phyloP scores from a whole-genome alignment of 176 grass and related monocot species.

The Canna indica region DNA sequence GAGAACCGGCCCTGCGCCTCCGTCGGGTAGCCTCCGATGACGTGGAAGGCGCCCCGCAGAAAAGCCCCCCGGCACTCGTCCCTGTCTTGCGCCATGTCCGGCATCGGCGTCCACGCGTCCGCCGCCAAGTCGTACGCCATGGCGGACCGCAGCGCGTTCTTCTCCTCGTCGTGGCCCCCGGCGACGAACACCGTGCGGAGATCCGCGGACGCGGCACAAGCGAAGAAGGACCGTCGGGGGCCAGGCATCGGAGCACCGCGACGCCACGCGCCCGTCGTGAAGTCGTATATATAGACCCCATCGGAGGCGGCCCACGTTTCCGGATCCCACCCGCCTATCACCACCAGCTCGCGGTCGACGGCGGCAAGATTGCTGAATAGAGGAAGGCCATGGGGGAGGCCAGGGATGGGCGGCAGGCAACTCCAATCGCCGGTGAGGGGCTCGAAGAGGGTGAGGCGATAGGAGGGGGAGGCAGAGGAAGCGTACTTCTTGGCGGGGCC shows the following conservation, averaged over 20 bases:
- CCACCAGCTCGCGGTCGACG: constrained; percentile 28
- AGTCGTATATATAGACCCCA: constrained; percentile 72
- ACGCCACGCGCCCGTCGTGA: constrained; percentile 38
- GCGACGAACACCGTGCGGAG: constrained; percentile 44
- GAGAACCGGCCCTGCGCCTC: constrained; percentile 62
- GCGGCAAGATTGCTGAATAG: constrained; percentile 69
- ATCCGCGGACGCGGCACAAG: constrained; percentile 33
- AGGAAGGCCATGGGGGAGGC: constrained; percentile 32
- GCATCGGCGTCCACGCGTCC: constrained; percentile 45
- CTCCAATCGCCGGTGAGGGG: constrained; percentile 35
- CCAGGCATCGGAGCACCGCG: constrained; percentile 38
- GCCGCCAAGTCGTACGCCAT: constrained; percentile 48
- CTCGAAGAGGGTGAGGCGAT: constrained; percentile 47
- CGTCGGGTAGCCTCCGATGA: constrained; percentile 73
- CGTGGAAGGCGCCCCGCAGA: constrained; percentile 42
- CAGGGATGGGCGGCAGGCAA: constrained; percentile 30
- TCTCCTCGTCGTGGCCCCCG: constrained; percentile 85
- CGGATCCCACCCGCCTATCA: constrained; percentile 62
- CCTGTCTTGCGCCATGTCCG: constrained; percentile 70
- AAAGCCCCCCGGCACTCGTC: constrained; percentile 73
- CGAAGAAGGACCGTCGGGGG: constrained; percentile 68
- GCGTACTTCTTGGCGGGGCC: constrained; percentile 9
- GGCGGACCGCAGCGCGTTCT: constrained; percentile 80
- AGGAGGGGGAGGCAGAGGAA: constrained; percentile 15
- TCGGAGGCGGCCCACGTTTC: constrained; percentile 67